A percentile compares a stretch with the other conserved stretches of the same genome.
phyloP scores from a whole-genome alignment of 1,284 basidiomycete genomes.

The Ceratobasidium sp. region DNA sequence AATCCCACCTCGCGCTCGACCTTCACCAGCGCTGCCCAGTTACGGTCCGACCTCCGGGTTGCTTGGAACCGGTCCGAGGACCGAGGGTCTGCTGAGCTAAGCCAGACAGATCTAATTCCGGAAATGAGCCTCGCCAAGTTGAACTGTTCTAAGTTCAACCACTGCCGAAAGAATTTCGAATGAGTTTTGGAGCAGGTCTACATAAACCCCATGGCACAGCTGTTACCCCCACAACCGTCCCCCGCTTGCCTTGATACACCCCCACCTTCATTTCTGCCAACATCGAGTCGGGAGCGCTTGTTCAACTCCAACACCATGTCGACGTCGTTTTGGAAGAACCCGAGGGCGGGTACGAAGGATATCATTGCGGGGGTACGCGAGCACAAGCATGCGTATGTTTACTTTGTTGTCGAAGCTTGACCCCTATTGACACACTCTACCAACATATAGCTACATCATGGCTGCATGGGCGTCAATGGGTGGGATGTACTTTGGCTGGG shows the following conservation, averaged over 20 bases:
- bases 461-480: conserved; percentile 39
- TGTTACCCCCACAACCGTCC: conserved; percentile 13
- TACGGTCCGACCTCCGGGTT: not conserved
- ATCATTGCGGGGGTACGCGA: conserved; percentile 33
- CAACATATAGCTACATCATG: conserved; percentile 19
- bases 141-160: conserved; percentile 8
- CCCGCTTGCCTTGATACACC: not conserved
- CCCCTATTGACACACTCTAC: not conserved
- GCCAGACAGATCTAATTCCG: conserved; percentile 12
- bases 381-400: conserved; percentile 32
- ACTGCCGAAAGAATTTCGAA: conserved; percentile 39
- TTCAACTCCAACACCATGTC: conserved; percentile 26
- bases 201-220: conserved; percentile 31
- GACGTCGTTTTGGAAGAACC: conserved; percentile 36
- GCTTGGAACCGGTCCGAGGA: conserved; percentile 15
- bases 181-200: conserved; percentile 22
- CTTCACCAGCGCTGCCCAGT: not conserved
- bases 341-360: conserved; percentile 24
- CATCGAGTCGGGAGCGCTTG: not conserved
- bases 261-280: not conserved
- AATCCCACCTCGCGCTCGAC: not conserved
- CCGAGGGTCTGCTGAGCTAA: conserved; percentile 22
- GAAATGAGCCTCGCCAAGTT: not conserved
- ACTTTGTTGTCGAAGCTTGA: not conserved
- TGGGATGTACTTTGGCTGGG: conserved; percentile 43